These are phyloP conservation scores for Wickerhamomyces strasburgensis DNA, from an alignment of 805 yeast genomes.

Conservation along the genomic window DNA sequence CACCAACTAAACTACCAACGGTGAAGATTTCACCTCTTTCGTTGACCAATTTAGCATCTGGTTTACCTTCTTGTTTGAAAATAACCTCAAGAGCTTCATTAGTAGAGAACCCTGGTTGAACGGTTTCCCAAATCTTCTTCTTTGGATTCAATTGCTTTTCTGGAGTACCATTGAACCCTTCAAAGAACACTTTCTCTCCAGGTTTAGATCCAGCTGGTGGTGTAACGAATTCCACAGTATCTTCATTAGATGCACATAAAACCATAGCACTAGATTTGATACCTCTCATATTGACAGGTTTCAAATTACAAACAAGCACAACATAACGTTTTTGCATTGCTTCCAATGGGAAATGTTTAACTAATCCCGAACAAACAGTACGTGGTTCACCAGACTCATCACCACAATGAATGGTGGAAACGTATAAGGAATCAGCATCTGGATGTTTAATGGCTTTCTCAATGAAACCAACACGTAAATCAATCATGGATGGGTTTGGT, in stretches of 20 bases:
- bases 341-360: constrained; percentile 81
- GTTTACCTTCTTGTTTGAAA: constrained; percentile 74
- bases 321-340: constrained; percentile 94
- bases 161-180: constrained; percentile 84
- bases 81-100: constrained; percentile 70
- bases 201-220: constrained; percentile 92
- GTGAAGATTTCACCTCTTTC: constrained; percentile 74
- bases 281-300: constrained; percentile 98
- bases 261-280: constrained; percentile 96
- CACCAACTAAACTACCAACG: constrained; percentile 66
- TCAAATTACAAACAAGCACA: constrained; percentile 89
- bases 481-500: constrained; percentile 80
- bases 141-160: constrained; percentile 93
- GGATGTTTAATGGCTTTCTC: constrained; percentile 97
- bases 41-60: constrained; percentile 64
- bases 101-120: constrained; percentile 89
- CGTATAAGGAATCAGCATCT: constrained; percentile 94
- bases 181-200: constrained; percentile 95
- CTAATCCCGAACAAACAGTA: constrained; percentile 96
- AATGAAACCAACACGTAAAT: constrained; percentile 92
- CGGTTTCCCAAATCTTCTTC: constrained; percentile 95
- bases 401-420: constrained; percentile 94
- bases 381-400: constrained; percentile 90
- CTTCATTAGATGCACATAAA: constrained; percentile 79
- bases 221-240: constrained; percentile 84